A percentile compares a stretch with the other conserved stretches of the same genome.
Evolutionary conservation across 108 stramenopile species (phyloP).

Genomic region (Nitzschia sp.): DNA sequence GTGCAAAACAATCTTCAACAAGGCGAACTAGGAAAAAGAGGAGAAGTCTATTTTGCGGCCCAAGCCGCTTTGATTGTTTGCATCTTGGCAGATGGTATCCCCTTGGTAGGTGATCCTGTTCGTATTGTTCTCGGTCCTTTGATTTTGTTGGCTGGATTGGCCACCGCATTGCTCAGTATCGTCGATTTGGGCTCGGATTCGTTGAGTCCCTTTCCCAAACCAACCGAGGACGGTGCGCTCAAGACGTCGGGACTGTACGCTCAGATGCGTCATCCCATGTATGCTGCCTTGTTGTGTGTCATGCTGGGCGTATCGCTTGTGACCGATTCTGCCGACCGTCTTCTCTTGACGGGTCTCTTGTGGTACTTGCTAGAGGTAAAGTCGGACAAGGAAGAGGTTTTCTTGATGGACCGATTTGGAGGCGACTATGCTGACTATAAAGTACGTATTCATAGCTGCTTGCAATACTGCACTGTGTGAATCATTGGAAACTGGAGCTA

Average conservation of each 20-base stretch:
- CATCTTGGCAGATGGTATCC: slow-evolving; percentile 52
- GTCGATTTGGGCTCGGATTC: slow-evolving; percentile 50
- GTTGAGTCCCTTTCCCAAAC: slow-evolving; percentile 52
- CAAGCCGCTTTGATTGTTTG: slow-evolving; percentile 45
- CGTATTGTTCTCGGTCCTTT: slow-evolving; percentile 43
- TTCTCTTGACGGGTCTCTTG: slow-evolving; percentile 45
- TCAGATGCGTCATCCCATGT: slow-evolving; percentile 74
- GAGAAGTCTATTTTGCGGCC: slow-evolving; percentile 55
- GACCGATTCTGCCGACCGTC: slow-evolving; percentile 41
- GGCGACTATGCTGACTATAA: slow-evolving; percentile 36
- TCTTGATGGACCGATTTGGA: slow-evolving; percentile 8
- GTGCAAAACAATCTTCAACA: slow-evolving; percentile 26
- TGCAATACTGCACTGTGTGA: too few relatives aligned
- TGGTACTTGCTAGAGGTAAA: slow-evolving; percentile 52
- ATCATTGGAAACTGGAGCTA: too few relatives aligned
- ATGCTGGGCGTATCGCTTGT: slow-evolving; percentile 45
- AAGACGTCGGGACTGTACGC: slow-evolving; percentile 49
- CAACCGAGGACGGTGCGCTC: slow-evolving; percentile 32
- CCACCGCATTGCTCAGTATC: slow-evolving; percentile 26
- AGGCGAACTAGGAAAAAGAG: slow-evolving; percentile 53
- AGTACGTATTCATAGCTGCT: neutral
- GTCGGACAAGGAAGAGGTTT: slow-evolving; percentile 58
- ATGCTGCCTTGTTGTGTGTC: slow-evolving; percentile 50
- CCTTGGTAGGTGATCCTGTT: slow-evolving; percentile 44
- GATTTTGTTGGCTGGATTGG: slow-evolving; percentile 9